A percentile compares a stretch with the other conserved stretches of the same genome.
Evolutionary conservation across 2,329 filamentous ascomycete species (phyloP).

Genomic region (Fusarium scirpi): DNA sequence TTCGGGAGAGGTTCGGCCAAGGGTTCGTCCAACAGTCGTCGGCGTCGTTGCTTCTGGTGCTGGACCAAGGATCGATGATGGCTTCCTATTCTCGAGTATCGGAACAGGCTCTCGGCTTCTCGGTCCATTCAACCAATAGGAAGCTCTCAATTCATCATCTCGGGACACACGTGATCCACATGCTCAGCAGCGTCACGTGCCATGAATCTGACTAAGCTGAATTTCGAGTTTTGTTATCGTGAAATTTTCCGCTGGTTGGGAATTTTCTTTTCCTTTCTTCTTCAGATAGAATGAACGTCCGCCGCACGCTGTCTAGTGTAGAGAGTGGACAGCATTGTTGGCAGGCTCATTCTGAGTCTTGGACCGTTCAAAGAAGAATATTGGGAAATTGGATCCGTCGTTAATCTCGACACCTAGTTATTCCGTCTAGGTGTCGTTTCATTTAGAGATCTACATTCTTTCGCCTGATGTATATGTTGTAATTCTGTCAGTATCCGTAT

Average conservation of each 20-base stretch:
- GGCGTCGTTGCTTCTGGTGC: conserved; percentile 37
- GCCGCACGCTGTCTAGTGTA: conserved; percentile 51
- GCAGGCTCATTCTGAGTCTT: conserved; percentile 53
- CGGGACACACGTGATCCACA: conserved; percentile 46
- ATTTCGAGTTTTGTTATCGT: neutral
- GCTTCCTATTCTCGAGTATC: conserved; percentile 36
- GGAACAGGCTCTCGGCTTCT: conserved; percentile 56
- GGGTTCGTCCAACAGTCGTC: conserved; percentile 38
- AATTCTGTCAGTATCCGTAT: neutral
- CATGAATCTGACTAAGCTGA: conserved; percentile 19
- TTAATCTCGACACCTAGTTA: conserved; percentile 67
- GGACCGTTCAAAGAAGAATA: conserved; percentile 60
- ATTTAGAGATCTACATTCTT: conserved; percentile 69
- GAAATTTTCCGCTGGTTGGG: neutral
- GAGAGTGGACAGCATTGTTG: conserved; percentile 47
- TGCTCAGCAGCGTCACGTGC: neutral
- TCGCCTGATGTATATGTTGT: neutral
- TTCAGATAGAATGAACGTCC: conserved; percentile 66
- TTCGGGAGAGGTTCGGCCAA: conserved; percentile 18
- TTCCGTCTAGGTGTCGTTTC: conserved; percentile 66
- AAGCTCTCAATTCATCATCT: conserved; percentile 53
- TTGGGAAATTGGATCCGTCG: conserved; percentile 61
- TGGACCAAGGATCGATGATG: conserved; percentile 35
- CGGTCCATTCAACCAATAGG: conserved; percentile 59
- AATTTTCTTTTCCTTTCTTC: conserved; percentile 50